Conservation (phyloP, 1,284 basidiomycete genomes). For the Ustilago tritici region DNA sequence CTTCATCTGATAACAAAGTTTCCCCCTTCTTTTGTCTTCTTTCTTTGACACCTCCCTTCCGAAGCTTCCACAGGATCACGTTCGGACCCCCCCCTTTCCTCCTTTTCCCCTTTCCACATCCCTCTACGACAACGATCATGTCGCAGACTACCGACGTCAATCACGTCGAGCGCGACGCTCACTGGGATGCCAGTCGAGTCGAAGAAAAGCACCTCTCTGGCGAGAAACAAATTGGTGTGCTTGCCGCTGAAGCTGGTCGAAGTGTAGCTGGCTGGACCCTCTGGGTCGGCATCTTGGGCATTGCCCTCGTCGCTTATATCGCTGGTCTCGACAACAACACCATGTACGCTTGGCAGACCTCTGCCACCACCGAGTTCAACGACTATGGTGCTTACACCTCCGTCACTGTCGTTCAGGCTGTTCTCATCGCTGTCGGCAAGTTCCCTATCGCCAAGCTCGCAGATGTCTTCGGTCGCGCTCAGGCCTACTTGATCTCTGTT, state of each 20-base stretch:
- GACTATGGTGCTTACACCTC: constrained; percentile 50
- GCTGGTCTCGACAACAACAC: constrained; percentile 64
- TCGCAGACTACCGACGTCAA: constrained; percentile 34
- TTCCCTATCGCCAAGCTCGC: constrained; percentile 67
- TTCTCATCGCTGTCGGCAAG: constrained; percentile 67
- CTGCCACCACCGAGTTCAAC: constrained; percentile 43
- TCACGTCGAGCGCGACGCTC: constrained; percentile 31
- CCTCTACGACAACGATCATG: constrained; percentile 20
- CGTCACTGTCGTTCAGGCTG: constrained; percentile 56
- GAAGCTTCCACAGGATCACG: background rate
- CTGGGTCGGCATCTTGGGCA: constrained; percentile 58
- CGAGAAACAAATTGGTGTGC: constrained; percentile 60
- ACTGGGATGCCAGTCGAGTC: constrained; percentile 12
- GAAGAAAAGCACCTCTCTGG: constrained; percentile 13
- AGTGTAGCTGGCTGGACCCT: constrained; percentile 57
- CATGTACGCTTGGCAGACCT: constrained; percentile 50
- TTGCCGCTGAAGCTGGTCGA: constrained; percentile 56
- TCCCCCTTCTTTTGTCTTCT: background rate
- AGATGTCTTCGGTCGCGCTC: constrained; percentile 67
- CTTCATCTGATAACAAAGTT: constrained; percentile 34
- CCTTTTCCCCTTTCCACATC: background rate
- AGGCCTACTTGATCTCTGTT: constrained; percentile 58
- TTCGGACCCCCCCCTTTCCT: background rate
- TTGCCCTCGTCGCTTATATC: constrained; percentile 59
- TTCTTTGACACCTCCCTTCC: constrained; percentile 2